A percentile compares a stretch with the other conserved stretches of the same genome.
Evolutionary conservation across 2,329 filamentous ascomycete genomes (phyloP).

Genomic region (Aspergillus jensenii): DNA sequence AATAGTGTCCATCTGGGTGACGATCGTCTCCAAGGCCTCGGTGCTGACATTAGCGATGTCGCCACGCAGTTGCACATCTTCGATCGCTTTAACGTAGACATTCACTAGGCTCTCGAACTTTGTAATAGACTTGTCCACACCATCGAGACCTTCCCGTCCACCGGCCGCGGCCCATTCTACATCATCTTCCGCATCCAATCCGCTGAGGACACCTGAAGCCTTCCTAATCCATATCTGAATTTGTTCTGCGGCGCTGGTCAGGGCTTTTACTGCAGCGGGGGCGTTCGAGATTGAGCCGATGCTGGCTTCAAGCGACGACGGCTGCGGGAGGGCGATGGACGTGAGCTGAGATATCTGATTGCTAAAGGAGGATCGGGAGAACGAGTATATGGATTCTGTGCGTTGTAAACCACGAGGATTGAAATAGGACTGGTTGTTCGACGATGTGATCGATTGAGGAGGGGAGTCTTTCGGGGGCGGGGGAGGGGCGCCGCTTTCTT

Average conservation of each 20-base stretch:
- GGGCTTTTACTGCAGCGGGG: constrained; percentile 75
- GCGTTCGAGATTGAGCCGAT: constrained; percentile 84
- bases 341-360: constrained; percentile 92
- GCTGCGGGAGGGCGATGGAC: constrained; percentile 83
- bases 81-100: constrained; percentile 91
- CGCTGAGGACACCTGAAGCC: constrained; percentile 82
- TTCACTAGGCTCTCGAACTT: constrained; percentile 88
- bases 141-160: constrained; percentile 57
- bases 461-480: constrained; percentile 38
- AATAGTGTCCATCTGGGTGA: constrained; percentile 86
- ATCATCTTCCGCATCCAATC: constrained; percentile 91
- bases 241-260: constrained; percentile 85
- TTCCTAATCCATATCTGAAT: constrained; percentile 94
- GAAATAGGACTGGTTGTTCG: constrained; percentile 42
- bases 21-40: constrained; percentile 71
- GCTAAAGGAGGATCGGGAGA: constrained; percentile 88
- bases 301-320: constrained; percentile 76
- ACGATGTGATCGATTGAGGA: constrained; percentile 27
- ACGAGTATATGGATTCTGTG: constrained; percentile 58
- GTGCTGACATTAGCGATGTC: constrained; percentile 73
- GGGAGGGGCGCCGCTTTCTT: constrained; percentile 29
- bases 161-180: constrained; percentile 94
- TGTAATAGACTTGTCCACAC: constrained; percentile 68
- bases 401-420: constrained; percentile 54
- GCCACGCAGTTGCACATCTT: constrained; percentile 75